Base-by-base conservation (phyloP, 176 grass and related monocot species). In the Phragmites australis region DNA sequence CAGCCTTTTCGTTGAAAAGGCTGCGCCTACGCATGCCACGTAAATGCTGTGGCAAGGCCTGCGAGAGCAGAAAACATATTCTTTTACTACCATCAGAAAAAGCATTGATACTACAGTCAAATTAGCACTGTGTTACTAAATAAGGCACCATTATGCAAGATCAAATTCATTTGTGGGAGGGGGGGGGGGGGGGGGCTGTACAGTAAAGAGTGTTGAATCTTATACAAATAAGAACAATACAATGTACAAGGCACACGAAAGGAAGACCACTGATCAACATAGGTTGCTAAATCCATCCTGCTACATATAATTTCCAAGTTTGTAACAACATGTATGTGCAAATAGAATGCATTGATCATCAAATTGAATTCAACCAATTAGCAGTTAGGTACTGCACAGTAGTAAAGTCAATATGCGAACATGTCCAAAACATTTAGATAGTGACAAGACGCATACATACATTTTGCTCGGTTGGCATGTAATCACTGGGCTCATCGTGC, bases 1-100 rank as follows among this genome's bases (percentile, higher is more conserved):
- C 82, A 11, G 82, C 56, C 77, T 77, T 89, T 81, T 99, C 96
- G 34, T 93, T 95, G 82, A 99, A 91, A 85, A 99, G 88, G 78
- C 92, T 93, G 53, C 96, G 96, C 23, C 96, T 87, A 17, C 86
- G 78, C 71, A 80, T 95, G 59, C 93, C 92, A 75, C 90, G 88
- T 76, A 91, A 86, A 83, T 94, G 81, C 46, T 89, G 92, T 70
- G 81, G 72, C 21, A 89, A 89, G 71, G 61, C 90, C 96, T 99
- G 80, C 50, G 46, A 70, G 64, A 81, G 72, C 71, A 85, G 27
- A 89, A 70, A 70, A 55, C 16, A 39, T 76, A 51, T 46, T 83
- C 30, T 17, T 56, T 69, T 81, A 41, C 30, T 58, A 30, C 42
- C 37, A 14, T 61, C 37, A 84, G 6, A 25, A 51, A 37, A 47